Base-by-base conservation (phyloP, 306 rosid genomes). In the Medicago ruthenica region DNA sequence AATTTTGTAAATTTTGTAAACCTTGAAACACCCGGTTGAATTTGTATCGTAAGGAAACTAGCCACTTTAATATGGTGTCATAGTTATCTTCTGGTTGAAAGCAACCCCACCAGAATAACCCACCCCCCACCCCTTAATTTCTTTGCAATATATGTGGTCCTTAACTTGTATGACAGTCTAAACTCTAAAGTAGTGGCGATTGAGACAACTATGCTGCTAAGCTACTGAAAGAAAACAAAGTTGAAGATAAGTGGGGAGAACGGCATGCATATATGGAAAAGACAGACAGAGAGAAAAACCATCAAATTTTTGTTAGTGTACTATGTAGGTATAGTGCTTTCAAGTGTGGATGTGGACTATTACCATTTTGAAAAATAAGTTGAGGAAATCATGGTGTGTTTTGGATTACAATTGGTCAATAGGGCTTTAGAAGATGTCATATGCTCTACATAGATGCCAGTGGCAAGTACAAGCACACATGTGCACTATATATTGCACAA, bases 251-350 rank as follows among this genome's bases (percentile, higher is more conserved):
- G 89, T 84, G 88, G 82, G 75, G 64, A 21, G 83, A 34, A 76
- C 91, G 93, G 97, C 97, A 80, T 92, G 97, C 79, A 89, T 79
- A 90, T 80, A 83, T 86, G 89, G 98, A 90, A 90, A 90, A 91
- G 84, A 74, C 22, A 67, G 64, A 40, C 12, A 36, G 11, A 57
- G 18, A 68, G 58, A 24, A 63, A 12, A 54, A 65, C 70, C 48
- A 76, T 27, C 71, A 69, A 54, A 54, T 48, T 58, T 80, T 17
- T 58, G 37, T 22, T 58, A 17, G 20, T 41, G 41, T 54, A 17
- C 12, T 18, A 58, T 9, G 44, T 22, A 31, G 67, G 21, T 14
- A 13, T 45, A 53, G 81, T 77, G 90, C 74, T 82, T 91, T 89
- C 85, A 76, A 88, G 80, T 80, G 89, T 78, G 44, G 65, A 77